Evolutionary conservation across 805 yeast species (phyloP).

Genomic region (Crinitomyces ghanaensis): DNA sequence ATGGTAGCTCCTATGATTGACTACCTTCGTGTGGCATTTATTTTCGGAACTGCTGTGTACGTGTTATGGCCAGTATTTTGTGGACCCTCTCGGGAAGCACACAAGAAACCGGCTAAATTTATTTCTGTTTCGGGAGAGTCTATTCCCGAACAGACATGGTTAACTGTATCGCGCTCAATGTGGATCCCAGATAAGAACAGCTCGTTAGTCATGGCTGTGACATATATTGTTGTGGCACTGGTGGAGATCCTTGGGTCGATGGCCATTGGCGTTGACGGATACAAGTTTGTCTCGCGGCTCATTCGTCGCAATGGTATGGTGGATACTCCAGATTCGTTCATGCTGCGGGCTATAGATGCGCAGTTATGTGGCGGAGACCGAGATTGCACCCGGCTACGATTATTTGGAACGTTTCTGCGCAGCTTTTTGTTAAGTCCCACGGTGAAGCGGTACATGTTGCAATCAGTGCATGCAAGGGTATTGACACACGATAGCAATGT

Average conservation of each 20-base stretch:
- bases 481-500: constrained; percentile 13
- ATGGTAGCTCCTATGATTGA: constrained; percentile 7
- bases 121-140: too few relatives aligned
- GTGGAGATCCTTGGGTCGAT: constrained; percentile 14
- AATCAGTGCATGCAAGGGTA: constrained; percentile 23
- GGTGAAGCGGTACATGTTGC: constrained; percentile 19
- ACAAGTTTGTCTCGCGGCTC: constrained; percentile 12
- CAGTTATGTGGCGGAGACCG: constrained; percentile 30
- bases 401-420: constrained; percentile 21
- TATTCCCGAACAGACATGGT: constrained; percentile 15
- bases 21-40: constrained; percentile 17
- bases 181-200: constrained; percentile 15
- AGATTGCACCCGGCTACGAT: constrained; percentile 15
- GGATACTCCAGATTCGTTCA: constrained; percentile 10
- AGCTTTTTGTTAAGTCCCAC: constrained; percentile 18
- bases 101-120: too few relatives aligned
- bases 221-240: constrained; percentile 8
- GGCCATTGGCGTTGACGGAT: constrained; percentile 18
- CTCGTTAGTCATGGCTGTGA: constrained; percentile 4
- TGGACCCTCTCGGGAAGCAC: too few relatives aligned
- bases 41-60: constrained; percentile 21
- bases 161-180: constrained; percentile 18
- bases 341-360: constrained; percentile 25
- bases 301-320: constrained; percentile 3
- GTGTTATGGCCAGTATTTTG: constrained; percentile 20